A percentile compares a stretch with the other conserved stretches of the same genome.
These are phyloP conservation scores for Talaromyces ruber DNA, from an alignment of 495 filamentous ascomycete species.

Conservation along the genomic window DNA sequence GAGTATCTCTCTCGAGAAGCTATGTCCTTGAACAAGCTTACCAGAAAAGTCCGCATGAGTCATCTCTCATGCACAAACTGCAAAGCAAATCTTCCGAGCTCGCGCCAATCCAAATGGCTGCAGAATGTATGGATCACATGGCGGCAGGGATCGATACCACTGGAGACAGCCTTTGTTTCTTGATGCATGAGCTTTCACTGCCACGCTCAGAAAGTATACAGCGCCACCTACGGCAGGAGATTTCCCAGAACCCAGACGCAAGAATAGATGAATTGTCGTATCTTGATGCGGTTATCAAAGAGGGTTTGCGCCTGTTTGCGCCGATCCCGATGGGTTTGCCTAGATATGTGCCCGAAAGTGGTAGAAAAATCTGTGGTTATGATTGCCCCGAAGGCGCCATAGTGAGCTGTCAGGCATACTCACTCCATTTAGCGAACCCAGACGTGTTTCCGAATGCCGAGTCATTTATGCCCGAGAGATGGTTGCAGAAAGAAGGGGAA, in stretches of 20 bases:
- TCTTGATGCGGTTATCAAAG: constrained; percentile 58
- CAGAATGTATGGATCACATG: constrained; percentile 41
- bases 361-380: constrained; percentile 24
- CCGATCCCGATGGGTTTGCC: constrained; percentile 62
- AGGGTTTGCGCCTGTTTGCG: constrained; percentile 60
- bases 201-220: constrained; percentile 38
- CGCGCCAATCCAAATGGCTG: constrained; percentile 21
- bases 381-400: constrained; percentile 52
- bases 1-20: constrained; percentile 20
- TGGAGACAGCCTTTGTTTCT: constrained; percentile 54
- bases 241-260: constrained; percentile 52
- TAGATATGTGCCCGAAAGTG: constrained; percentile 45
- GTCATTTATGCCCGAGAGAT: constrained; percentile 52
- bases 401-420: constrained; percentile 59
- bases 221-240: constrained; percentile 36
- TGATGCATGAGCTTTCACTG: constrained; percentile 59
- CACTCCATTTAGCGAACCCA: constrained; percentile 52
- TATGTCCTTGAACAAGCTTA: constrained; percentile 20
- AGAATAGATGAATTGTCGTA: constrained; percentile 58
- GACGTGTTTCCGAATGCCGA: constrained; percentile 47
- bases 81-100: constrained; percentile 21
- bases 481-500: constrained; percentile 43
- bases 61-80: constrained; percentile 26
- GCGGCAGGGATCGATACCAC: constrained; percentile 62
- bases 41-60: constrained; percentile 13